phyloP scores from a whole-genome alignment of 495 filamentous ascomycete species.

The Collariella sp. region DNA sequence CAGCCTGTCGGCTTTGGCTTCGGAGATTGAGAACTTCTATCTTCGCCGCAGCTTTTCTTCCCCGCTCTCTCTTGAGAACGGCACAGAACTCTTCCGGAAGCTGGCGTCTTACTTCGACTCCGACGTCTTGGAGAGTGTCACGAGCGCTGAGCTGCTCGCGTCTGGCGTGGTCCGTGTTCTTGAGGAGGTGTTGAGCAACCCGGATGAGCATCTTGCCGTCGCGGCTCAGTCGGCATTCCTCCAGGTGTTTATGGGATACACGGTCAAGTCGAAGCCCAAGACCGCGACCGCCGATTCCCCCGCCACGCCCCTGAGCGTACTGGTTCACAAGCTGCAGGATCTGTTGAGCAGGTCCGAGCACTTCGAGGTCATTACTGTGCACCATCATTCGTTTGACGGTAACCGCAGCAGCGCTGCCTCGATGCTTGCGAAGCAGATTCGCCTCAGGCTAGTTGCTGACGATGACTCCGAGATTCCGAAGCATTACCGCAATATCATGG shows the following conservation, averaged over 20 bases:
- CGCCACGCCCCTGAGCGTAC: slow-evolving; percentile 77
- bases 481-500: slow-evolving; percentile 85
- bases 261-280: slow-evolving; percentile 52
- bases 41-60: slow-evolving; percentile 38
- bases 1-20: slow-evolving; percentile 61
- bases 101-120: slow-evolving; percentile 84
- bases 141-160: slow-evolving; percentile 89
- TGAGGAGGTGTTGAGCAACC: slow-evolving; percentile 70
- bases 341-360: slow-evolving; percentile 92
- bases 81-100: slow-evolving; percentile 59
- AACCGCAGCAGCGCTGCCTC: slow-evolving; percentile 87
- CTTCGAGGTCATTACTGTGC: slow-evolving; percentile 93
- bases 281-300: slow-evolving; percentile 55
- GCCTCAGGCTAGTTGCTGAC: slow-evolving; percentile 80
- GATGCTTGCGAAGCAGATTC: slow-evolving; percentile 93
- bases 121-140: slow-evolving; percentile 81
- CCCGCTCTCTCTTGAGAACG: slow-evolving; percentile 38
- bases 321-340: slow-evolving; percentile 93
- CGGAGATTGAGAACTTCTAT: slow-evolving; percentile 63
- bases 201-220: slow-evolving; percentile 44
- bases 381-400: slow-evolving; percentile 84
- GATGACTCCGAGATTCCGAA: slow-evolving; percentile 83
- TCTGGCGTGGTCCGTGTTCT: slow-evolving; percentile 82
- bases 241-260: slow-evolving; percentile 83
- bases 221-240: slow-evolving; percentile 76